A percentile compares a stretch with the other conserved stretches of the same genome.
Evolutionary conservation across 495 filamentous ascomycete genomes (phyloP).

Genomic region (Chaetomium cochliodes): DNA sequence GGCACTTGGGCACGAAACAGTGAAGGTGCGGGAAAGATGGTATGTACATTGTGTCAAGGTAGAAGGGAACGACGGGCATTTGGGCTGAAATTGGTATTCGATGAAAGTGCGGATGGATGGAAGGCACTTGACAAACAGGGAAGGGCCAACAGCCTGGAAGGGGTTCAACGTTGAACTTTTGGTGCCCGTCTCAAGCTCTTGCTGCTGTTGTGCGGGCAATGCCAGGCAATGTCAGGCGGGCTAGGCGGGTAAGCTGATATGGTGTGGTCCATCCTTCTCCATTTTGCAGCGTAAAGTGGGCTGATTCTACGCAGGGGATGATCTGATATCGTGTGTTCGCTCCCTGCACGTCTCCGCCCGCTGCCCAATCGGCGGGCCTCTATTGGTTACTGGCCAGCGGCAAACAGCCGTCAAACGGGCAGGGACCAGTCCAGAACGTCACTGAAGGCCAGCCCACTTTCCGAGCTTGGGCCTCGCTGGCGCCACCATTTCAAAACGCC

Average conservation of each 20-base stretch:
- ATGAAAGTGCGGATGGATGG: background rate
- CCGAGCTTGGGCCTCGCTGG: conserved; percentile 22
- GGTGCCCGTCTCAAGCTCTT: background rate
- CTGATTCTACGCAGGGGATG: conserved; percentile 36
- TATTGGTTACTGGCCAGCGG: conserved; percentile 24
- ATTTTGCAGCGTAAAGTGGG: conserved; percentile 27
- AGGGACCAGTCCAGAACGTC: conserved; percentile 24
- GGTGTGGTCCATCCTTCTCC: conserved; percentile 14
- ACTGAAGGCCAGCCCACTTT: conserved; percentile 27
- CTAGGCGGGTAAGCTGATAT: too few relatives aligned
- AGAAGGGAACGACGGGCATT: too few relatives aligned
- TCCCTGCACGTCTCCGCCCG: conserved; percentile 15
- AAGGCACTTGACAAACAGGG: background rate
- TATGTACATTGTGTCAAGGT: background rate
- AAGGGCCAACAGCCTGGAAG: background rate
- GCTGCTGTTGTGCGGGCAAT: background rate
- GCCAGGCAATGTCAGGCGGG: background rate
- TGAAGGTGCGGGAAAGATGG: background rate
- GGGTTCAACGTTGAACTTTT: too few relatives aligned
- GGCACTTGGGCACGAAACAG: background rate
- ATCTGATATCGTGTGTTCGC: conserved; percentile 30
- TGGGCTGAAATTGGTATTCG: background rate
- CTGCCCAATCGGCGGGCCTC: background rate
- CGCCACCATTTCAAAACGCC: conserved; percentile 20
- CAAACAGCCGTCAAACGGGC: conserved; percentile 26